Base-by-base conservation (phyloP, 2,329 filamentous ascomycete genomes). In the Phoma sp. region DNA sequence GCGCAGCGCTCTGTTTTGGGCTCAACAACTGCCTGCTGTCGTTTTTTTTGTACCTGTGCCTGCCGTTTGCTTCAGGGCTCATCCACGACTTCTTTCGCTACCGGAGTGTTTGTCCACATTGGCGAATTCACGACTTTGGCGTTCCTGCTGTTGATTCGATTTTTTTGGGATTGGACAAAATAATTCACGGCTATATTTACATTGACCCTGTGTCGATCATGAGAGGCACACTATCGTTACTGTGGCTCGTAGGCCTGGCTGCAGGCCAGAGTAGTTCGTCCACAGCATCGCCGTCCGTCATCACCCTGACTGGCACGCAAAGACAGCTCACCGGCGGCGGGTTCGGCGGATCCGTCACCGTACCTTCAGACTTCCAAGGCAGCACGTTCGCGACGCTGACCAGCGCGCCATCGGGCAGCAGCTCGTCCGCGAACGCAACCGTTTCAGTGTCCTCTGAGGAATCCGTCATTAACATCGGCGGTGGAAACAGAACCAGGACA, bases 321-420 rank as follows among this genome's bases (percentile, higher is more conserved):
- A 61, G 53, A 39, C 42, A 52, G 40, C 30, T 59, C 7, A 54
- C 59, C 3, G 53, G 59, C 29, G 66, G 53, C 29, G 65, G 67
- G 18, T 62, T 60, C 17, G 62, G 57, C 17, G 65, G 69, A 7
- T 60, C 61, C 0, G 56, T 71, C 28, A 67, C 67, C 2, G 61
- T 72, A 2, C 61, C 67, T 9, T 66, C 67, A 9, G 64, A 69
- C 40, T 70, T 72, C 47, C 56, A 67, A 26, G 67, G 60, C 36
- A 71, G 65, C 51, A 65, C 59, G 1, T 64, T 72, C 38, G 60
- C 57, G 25, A 67, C 68, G 26, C 28, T 64, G 29, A 56, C 52
- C 45, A 59, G 53, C 53, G 59, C 42, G 32, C 42, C 47, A 14
- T 66, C 46, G 26, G 51, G 56, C 15, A 65, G 56, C 21, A 63